Evolutionary conservation across 139 green algal genomes (phyloP).

Genomic region (Tetradesmus lagerheimii): DNA sequence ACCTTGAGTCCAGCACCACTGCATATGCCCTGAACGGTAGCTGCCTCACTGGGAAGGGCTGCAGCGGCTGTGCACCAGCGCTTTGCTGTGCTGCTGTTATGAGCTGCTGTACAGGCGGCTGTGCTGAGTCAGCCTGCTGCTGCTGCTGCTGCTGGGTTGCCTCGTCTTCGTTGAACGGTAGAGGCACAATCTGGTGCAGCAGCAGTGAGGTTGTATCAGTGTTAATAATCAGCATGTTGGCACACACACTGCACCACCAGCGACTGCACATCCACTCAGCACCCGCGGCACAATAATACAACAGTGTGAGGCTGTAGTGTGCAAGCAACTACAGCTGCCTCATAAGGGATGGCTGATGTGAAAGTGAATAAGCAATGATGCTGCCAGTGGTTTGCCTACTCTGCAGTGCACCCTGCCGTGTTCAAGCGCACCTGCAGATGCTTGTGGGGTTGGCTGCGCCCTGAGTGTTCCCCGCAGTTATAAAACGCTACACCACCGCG

Average conservation of each 20-base stretch:
- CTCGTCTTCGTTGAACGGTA: slow-evolving; percentile 41
- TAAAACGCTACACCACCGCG: slow-evolving; percentile 84
- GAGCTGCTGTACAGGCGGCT: slow-evolving; percentile 35
- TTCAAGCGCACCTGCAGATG: slow-evolving; percentile 82
- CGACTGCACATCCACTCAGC: not conserved
- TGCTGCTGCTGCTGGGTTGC: slow-evolving; percentile 7
- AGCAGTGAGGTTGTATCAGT: not conserved
- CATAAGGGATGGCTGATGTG: too few species aligned
- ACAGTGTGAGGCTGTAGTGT: not conserved
- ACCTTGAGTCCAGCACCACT: slow-evolving; percentile 45
- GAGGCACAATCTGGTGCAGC: slow-evolving; percentile 51
- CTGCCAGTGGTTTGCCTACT: too few species aligned
- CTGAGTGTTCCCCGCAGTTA: slow-evolving; percentile 82
- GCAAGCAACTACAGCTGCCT: too few species aligned
- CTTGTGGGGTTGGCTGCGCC: slow-evolving; percentile 89
- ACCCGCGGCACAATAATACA: not conserved
- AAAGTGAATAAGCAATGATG: not conserved
- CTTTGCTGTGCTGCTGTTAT: slow-evolving; percentile 23
- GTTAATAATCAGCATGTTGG: not conserved
- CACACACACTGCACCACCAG: not conserved
- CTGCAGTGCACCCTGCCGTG: too few species aligned
- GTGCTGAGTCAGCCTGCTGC: not conserved
- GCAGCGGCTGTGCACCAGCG: slow-evolving; percentile 3
- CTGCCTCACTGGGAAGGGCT: slow-evolving; percentile 43
- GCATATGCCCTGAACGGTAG: slow-evolving; percentile 54